Conservation (phyloP, 495 filamentous ascomycete genomes). For the Lasiosphaeria miniovina region DNA sequence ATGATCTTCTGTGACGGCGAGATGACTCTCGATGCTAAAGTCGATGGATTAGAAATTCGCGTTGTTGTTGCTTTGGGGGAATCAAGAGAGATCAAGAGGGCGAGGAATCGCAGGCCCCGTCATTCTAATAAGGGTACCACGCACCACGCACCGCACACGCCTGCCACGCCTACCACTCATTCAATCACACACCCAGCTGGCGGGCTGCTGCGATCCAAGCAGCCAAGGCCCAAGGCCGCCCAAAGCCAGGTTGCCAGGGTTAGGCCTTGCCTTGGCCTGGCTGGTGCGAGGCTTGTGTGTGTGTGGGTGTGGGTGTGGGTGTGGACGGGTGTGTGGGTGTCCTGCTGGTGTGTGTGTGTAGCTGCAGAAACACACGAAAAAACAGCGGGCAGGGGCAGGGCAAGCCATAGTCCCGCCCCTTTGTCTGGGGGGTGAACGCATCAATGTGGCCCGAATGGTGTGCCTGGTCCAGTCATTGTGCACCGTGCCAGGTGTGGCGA, state of each 20-base stretch:
- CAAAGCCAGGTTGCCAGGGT: neutral
- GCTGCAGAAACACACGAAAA: neutral
- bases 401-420: neutral
- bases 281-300: conserved; percentile 1
- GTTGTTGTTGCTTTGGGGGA: conserved; percentile 45
- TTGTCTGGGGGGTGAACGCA: neutral
- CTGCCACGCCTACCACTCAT: neutral
- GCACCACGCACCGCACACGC: neutral
- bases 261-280: neutral
- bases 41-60: conserved; percentile 38
- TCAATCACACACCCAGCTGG: conserved; percentile 1
- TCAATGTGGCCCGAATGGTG: neutral
- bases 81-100: conserved; percentile 31
- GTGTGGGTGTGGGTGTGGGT: conserved; percentile 10
- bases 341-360: neutral
- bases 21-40: conserved; percentile 46
- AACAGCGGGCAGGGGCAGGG: neutral
- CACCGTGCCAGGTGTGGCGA: too few species aligned
- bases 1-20: conserved; percentile 53
- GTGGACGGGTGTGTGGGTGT: conserved; percentile 5
- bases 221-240: neutral
- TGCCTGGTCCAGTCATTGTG: neutral
- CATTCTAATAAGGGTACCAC: conserved; percentile 21
- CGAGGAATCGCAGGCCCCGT: conserved; percentile 17
- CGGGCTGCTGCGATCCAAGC: conserved; percentile 1